Base-by-base conservation (phyloP, 2,329 filamentous ascomycete genomes). In the Penicillium paneum region DNA sequence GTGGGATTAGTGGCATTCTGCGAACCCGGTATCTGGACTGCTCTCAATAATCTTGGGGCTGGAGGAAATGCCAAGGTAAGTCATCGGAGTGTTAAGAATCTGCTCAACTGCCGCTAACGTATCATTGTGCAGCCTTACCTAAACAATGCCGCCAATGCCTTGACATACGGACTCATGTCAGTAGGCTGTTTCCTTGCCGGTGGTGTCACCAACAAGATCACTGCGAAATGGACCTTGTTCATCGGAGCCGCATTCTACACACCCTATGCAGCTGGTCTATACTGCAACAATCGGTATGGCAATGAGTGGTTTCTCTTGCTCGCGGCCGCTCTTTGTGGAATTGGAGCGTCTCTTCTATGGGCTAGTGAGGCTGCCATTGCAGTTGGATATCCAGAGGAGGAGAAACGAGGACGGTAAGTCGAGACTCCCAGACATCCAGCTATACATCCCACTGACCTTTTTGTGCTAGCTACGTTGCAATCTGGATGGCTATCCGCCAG, bases 401-500 rank as follows among this genome's bases (percentile, higher is more conserved):
- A 77, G 46, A 75, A 79, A 50, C 70, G 78, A 32, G 78, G 78
- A 38, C 36, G 60, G 52, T 62, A 76, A 73, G 58, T 76, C 70
- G 55, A 73, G 26, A 32, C 15, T 17, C 55, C n/a, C n/a, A 46
- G 4, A 11, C 34, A 31, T 8, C 8, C 2, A 13, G 6, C 3
- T 13, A 11, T 1, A 2, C 17, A 39, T 26, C 13, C 0, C 21
- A n/a, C 10, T 28, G 12, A 34, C 26, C 71, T 3, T 38, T 43
- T 17, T 38, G 5, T 21, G 21, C 39, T 41, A 65, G 64, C 5
- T 68, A 66, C n/a, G 73, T 78, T 39, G 78, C 78, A 2, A 81
- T 81, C 34, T 82, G 79, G 80, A 76, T 82, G 5, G 77, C 78
- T 7, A 74, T 82, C 8, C 75, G 79, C 7, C 78, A 81, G 54